Evolutionary conservation across 2,329 filamentous ascomycete species (phyloP).

Genomic region (Pyrenophora teres): DNA sequence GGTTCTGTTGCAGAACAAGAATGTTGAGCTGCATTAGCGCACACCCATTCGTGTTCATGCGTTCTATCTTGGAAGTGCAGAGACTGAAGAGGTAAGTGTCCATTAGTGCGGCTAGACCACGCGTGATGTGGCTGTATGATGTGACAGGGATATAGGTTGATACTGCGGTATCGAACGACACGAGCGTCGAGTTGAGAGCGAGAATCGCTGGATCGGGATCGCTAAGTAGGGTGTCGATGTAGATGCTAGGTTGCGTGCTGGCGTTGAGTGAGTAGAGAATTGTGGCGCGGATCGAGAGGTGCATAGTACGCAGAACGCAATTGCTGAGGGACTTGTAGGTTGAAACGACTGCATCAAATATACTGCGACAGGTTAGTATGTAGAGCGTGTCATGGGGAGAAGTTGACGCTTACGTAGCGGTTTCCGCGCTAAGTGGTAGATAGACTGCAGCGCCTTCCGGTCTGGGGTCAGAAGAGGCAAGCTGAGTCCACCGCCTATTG

Average conservation of each 20-base stretch:
- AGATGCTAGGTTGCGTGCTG: slow-evolving; percentile 49
- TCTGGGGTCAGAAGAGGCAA: slow-evolving; percentile 57
- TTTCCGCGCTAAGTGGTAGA: slow-evolving; percentile 85
- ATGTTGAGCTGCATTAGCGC: slow-evolving; percentile 93
- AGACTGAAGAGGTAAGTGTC: slow-evolving; percentile 74
- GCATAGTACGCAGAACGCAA: slow-evolving; percentile 80
- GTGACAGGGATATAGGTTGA: slow-evolving; percentile 71
- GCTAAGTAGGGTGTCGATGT: slow-evolving; percentile 70
- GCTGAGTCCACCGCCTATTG: slow-evolving; percentile 80
- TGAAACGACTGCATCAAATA: slow-evolving; percentile 84
- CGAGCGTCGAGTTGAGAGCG: slow-evolving; percentile 79
- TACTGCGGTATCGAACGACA: slow-evolving; percentile 85
- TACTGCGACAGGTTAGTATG: slow-evolving; percentile 52
- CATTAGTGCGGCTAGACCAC: slow-evolving; percentile 75
- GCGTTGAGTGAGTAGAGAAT: slow-evolving; percentile 77
- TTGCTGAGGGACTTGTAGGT: slow-evolving; percentile 81
- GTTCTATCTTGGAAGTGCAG: slow-evolving; percentile 68
- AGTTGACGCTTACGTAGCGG: slow-evolving; percentile 66
- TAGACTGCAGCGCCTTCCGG: slow-evolving; percentile 72
- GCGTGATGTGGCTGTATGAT: slow-evolving; percentile 74
- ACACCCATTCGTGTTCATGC: slow-evolving; percentile 83
- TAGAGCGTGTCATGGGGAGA: background rate
- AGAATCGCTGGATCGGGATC: slow-evolving; percentile 81
- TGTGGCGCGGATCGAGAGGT: slow-evolving; percentile 85
- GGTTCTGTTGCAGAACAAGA: slow-evolving; percentile 91